Base-by-base conservation (phyloP, 176 grass and related monocot species). In the Panicum miliaceum region DNA sequence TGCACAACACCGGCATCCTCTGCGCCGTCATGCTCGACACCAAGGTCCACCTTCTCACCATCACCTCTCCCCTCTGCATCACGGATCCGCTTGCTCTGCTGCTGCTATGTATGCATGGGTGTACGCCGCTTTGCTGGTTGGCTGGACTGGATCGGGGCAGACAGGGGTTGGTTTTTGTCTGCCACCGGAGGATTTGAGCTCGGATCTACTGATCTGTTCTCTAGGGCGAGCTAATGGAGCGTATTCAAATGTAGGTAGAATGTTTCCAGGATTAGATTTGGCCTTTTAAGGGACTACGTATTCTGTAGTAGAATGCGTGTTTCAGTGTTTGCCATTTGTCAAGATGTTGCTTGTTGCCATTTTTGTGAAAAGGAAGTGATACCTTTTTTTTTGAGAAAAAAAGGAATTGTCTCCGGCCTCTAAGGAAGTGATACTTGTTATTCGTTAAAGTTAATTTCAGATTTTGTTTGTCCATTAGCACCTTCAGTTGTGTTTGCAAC, bases 1-100 rank as follows among this genome's bases (percentile, higher is more conserved):
- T 97, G 94, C 94, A 90, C 37, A 92, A 84, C 85, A 97, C 94
- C 67, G 89, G 86, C 68, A 94, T 97, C 79, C 84, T 97, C 0
- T 94, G 94, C 68, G 94, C 94, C 63, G 86, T 94, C 84, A 97
- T 97, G 94, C 94, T 97, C 62, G 94, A 97, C 85, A 97, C 94
- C 32, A 97, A 97, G 92, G 94, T 94, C 26, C 1, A 8, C 70
- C 8, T 40, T 11, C 61, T 57, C 22, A 2, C 2, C 36, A 0
- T n/a, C 2, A 0, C 29, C 29, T 32, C 7, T 4, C 51, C 4
- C 4, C 20, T 38, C 2, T 36, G 15, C 12, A 4, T 26, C 19
- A 2, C 5, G 43, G 25, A 47, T 53, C 6, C 4, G 52, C 42
- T 52, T 22, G 4, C 46, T 58, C 37, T 20, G 7, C 72, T n/a